Evolutionary conservation across 768 basidiomycete genomes (phyloP).

Genomic region (Lactarius vividus): DNA sequence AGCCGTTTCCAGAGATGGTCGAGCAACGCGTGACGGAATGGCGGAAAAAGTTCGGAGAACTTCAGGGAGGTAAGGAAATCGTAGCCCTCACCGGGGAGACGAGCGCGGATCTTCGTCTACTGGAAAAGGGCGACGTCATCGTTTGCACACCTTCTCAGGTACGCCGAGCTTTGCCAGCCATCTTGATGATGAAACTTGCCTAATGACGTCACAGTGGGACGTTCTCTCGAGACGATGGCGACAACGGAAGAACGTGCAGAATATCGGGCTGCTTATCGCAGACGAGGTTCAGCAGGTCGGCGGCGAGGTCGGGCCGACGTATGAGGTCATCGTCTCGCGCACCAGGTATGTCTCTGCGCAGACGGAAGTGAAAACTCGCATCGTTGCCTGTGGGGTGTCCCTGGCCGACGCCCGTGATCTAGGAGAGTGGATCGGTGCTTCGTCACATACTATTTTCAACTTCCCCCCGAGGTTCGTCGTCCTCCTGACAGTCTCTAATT

Average conservation of each 20-base stretch:
- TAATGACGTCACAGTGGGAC: conserved; percentile 69
- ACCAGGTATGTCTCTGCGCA: conserved; percentile 97
- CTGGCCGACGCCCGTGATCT: conserved; percentile 94
- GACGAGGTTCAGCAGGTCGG: conserved; percentile 96
- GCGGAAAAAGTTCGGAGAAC: conserved; percentile 72
- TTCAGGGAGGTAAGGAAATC: conserved; percentile 93
- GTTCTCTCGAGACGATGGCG: conserved; percentile 92
- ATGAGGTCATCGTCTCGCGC: conserved; percentile 93
- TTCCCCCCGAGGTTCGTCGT: conserved; percentile 78
- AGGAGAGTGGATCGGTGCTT: conserved; percentile 97
- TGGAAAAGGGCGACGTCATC: conserved; percentile 91
- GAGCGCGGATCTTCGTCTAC: conserved; percentile 81
- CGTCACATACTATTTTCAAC: conserved; percentile 94
- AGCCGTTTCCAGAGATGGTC: conserved; percentile 98
- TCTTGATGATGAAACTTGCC: neutral
- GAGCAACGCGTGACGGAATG: conserved; percentile 88
- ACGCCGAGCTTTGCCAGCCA: conserved; percentile 31
- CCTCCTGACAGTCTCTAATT: no score
- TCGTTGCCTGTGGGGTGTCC: conserved; percentile 93
- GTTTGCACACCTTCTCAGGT: conserved; percentile 93
- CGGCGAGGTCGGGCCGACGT: conserved; percentile 92
- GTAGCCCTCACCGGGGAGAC: conserved; percentile 93
- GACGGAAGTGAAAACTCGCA: conserved; percentile 87
- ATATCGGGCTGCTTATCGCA: conserved; percentile 86
- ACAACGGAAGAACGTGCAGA: conserved; percentile 95